Conservation (phyloP, 2,329 filamentous ascomycete species). For the Coniochaeta sp. region DNA sequence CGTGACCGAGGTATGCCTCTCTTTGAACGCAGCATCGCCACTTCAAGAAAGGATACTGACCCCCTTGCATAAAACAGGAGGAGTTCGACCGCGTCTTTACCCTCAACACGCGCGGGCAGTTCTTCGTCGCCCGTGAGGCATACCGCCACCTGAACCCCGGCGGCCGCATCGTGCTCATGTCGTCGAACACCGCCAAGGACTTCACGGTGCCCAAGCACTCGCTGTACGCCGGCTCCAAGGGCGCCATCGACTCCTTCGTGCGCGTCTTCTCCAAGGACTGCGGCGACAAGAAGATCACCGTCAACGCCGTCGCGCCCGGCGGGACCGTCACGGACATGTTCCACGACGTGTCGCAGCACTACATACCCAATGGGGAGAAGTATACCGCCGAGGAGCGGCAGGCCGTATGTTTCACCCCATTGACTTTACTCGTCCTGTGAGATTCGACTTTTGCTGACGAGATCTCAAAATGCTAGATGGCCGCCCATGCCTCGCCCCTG, state of each 20-base stretch:
- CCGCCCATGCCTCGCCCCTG: constrained; percentile 54
- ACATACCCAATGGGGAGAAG: constrained; percentile 50
- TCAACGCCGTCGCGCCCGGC: constrained; percentile 57
- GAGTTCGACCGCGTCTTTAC: constrained; percentile 66
- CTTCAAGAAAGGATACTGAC: background rate
- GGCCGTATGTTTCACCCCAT: constrained; percentile 25
- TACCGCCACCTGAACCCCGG: constrained; percentile 62
- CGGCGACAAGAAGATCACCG: constrained; percentile 56
- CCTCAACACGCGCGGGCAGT: constrained; percentile 62
- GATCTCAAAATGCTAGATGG: constrained; percentile 38
- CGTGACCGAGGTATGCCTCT: constrained; percentile 32
- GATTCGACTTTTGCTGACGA: background rate
- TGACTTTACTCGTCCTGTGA: background rate
- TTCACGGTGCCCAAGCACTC: constrained; percentile 64
- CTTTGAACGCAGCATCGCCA: background rate
- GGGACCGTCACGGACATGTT: constrained; percentile 62
- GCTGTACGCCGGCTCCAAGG: constrained; percentile 70
- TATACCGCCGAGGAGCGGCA: constrained; percentile 51
- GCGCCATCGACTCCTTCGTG: constrained; percentile 69
- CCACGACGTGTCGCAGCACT: constrained; percentile 54
- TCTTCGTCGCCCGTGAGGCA: constrained; percentile 65
- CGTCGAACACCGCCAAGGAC: constrained; percentile 60
- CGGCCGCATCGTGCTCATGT: constrained; percentile 67
- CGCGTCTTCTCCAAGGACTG: constrained; percentile 51
- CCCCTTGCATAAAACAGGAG: constrained; percentile 35